Base-by-base conservation (phyloP, 805 yeast species). In the Candida coquimbonensis region DNA sequence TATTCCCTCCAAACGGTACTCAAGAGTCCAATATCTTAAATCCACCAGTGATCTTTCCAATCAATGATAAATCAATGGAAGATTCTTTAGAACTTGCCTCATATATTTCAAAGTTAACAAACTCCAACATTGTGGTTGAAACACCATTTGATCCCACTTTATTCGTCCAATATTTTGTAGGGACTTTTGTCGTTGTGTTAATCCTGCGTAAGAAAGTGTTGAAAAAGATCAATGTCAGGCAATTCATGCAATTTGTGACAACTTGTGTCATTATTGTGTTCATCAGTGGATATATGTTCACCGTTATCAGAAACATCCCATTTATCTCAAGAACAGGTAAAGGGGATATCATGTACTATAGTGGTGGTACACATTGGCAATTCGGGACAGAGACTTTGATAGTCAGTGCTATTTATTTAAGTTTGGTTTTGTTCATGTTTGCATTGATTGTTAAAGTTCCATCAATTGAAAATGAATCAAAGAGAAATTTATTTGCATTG, bases 281-380 rank as follows among this genome's bases (percentile, higher is more conserved):
- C 43, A 62, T 75, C 11, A 71, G 84, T 33, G 95, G 95, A 1
- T 76, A 76, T 52, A 81, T 77, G 64, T 86, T 80, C 58, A 74
- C 84, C 1, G 62, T 73, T 25, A 80, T 81, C 43, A 70, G 81
- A 52, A 70, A 72, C 1, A 77, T 80, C 1, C 88, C 91, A 3
- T 77, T 86, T 41, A 51, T 85, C 17, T 80, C 82, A 1, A 68
- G 66, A 45, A 67, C 74, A 54, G 77, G 72, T 3, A 56, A 76
- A 3, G 77, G 76, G 12, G 64, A 67, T n/a, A 59, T 81, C 3
- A 74, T 80, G 62, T 72, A 68, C 53, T 72, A 82, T 46, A 74
- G 84, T 47, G 87, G 87, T 13, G 88, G 87, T 4, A 62, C 65
- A 4, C 75, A 73, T 46, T 80, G 79, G 69, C 91, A 84, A 63